These are phyloP conservation scores for Hericium erinaceus DNA, from an alignment of 768 basidiomycete genomes.

Conservation along the genomic window DNA sequence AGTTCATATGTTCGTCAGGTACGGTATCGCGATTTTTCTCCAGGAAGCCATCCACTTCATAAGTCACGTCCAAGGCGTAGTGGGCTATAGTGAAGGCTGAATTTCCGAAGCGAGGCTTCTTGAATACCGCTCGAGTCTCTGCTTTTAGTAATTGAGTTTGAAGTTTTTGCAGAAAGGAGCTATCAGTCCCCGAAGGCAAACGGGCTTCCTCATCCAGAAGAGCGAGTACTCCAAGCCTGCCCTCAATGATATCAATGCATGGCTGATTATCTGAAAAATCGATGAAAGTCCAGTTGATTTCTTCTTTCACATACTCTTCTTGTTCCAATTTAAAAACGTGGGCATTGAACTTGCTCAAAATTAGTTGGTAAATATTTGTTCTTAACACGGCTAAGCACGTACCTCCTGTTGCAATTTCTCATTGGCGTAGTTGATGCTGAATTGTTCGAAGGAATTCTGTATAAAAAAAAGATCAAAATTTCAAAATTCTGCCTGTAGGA, in stretches of 20 bases:
- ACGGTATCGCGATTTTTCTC: conserved; percentile 99
- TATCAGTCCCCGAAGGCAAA: conserved; percentile 85
- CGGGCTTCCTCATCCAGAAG: conserved; percentile 97
- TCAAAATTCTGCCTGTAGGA: not conserved
- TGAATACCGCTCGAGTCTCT: conserved; percentile 82
- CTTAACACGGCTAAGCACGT: conserved; percentile 10
- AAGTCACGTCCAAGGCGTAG: conserved; percentile 96
- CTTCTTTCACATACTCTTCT: conserved; percentile 96
- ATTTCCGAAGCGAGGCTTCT: conserved; percentile 98
- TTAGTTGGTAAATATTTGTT: not conserved
- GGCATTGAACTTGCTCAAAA: conserved; percentile 74
- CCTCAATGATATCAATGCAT: conserved; percentile 97
- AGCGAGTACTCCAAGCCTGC: conserved; percentile 89
- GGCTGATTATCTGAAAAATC: conserved; percentile 99
- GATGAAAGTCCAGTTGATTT: conserved; percentile 99
- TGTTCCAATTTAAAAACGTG: conserved; percentile 99
- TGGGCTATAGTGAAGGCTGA: conserved; percentile 96
- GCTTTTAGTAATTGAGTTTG: conserved; percentile 79
- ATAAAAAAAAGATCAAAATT: not conserved
- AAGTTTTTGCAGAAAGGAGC: conserved; percentile 89
- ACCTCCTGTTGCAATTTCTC: conserved; percentile 98
- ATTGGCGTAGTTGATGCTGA: conserved; percentile 99
- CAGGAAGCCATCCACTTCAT: conserved; percentile 96
- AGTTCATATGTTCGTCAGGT: conserved; percentile 92
- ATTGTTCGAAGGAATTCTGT: conserved; percentile 91